Base-by-base conservation (phyloP, 2,329 filamentous ascomycete genomes). In the Phyllosticta citrichinensis region DNA sequence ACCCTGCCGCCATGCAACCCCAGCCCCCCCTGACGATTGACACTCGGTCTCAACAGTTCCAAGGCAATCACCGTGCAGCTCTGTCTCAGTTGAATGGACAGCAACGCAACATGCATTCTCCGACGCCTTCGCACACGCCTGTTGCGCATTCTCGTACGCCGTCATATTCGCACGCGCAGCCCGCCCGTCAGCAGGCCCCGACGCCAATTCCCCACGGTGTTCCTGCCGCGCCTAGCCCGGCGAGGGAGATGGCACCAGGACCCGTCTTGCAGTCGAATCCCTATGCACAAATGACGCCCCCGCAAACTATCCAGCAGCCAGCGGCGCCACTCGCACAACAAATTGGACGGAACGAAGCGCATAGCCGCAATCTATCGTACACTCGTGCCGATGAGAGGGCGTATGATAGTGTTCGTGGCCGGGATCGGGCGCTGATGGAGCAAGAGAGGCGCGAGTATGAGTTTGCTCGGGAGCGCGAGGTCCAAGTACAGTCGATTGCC, bases 41-140 rank as follows among this genome's bases (percentile, higher is more conserved):
- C 9, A 40, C 51, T 12, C 14, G 58, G 5, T 53, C 47, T 25
- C 58, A 56, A 22, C 58, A 56, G 54, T 61, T 56, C 20, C 1
- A 40, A 17, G 17, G 47, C 22, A 56, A 56, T 11, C 58, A 61
- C 17, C 54, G 58, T 14, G 58, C 58, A 17, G 54, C 58, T 52
- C 54, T 61, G 30, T 47, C 53, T 20, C 58, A 61, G n/a, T n/a
- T 61, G 40, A 61, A 61, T 54, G n/a, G 35, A n/a, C 58, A 61
- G 14, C 47, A 54, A 14, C 53, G 58, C 9, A 57, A 53, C 40
- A 54, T 61, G 10, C 58, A 61, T 20, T 61, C 58, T 14, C 58
- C 58, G 8, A 61, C 58, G 30, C 58, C 58, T 5, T 56, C 58
- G 10, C 53, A 61, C 47, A 57, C 58, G 24, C 58, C 33, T 40